Percentiles rank a stretch among this genome's conserved stretches.
These are phyloP conservation scores for Irpex lacteus DNA, from an alignment of 1,284 basidiomycete genomes.

Conservation along the genomic window DNA sequence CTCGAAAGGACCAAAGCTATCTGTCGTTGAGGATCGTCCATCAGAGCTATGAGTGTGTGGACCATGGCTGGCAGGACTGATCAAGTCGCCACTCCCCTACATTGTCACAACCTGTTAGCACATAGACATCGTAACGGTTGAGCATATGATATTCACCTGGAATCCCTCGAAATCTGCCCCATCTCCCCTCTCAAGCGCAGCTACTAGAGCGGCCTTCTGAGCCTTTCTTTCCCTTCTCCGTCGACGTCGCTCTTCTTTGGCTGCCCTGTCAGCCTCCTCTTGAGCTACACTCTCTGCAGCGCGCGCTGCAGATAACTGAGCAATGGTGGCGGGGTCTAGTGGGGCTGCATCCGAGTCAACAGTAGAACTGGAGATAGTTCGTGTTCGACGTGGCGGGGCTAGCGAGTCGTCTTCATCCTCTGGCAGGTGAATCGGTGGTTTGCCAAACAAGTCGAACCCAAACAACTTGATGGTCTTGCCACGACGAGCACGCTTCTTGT, in stretches of 20 bases:
- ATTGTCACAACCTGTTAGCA: background rate
- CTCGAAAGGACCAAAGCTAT: slow-evolving; percentile 40
- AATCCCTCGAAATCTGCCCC: slow-evolving; percentile 54
- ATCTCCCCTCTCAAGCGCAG: slow-evolving; percentile 35
- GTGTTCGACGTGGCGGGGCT: slow-evolving; percentile 15
- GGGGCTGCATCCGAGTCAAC: slow-evolving; percentile 68
- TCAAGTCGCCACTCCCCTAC: slow-evolving; percentile 29
- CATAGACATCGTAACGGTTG: background rate
- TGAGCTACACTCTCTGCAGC: slow-evolving; percentile 34
- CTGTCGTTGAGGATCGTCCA: slow-evolving; percentile 12
- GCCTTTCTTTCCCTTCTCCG: slow-evolving; percentile 46
- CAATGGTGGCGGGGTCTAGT: slow-evolving; percentile 53
- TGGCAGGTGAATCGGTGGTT: slow-evolving; percentile 52
- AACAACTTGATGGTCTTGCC: slow-evolving; percentile 51
- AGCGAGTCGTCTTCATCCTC: slow-evolving; percentile 46
- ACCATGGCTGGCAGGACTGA: background rate
- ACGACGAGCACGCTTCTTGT: slow-evolving; percentile 29
- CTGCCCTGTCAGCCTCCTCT: slow-evolving; percentile 39
- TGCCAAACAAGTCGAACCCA: slow-evolving; percentile 63
- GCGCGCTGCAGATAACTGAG: slow-evolving; percentile 40
- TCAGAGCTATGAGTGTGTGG: slow-evolving; percentile 2
- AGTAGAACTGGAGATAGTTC: slow-evolving; percentile 44
- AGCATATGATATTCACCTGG: slow-evolving; percentile 39
- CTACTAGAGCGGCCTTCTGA: slow-evolving; percentile 37
- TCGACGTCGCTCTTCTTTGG: slow-evolving; percentile 44